These are phyloP conservation scores for Magnusiomyces tetraspermus DNA, from an alignment of 1,139 yeast genomes.

Conservation along the genomic window DNA sequence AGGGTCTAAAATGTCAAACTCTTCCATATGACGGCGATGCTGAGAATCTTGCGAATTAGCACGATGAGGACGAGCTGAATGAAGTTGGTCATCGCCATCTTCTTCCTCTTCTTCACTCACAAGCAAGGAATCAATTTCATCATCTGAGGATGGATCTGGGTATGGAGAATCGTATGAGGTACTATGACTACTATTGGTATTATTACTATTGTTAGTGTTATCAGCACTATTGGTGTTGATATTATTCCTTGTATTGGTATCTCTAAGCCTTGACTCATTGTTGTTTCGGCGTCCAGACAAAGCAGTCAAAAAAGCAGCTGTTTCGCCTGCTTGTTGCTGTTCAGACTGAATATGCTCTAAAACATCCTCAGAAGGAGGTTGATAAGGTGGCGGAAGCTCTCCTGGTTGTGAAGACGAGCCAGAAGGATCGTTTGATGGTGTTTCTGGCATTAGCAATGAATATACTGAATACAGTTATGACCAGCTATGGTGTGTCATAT, in stretches of 20 bases:
- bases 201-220: background rate
- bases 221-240: background rate
- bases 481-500: too few relatives aligned
- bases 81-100: slow-evolving; percentile 13
- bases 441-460: too few relatives aligned
- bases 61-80: slow-evolving; percentile 3
- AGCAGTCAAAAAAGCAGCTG: background rate
- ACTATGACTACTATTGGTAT: too few relatives aligned
- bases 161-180: too few relatives aligned
- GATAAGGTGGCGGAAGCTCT: background rate
- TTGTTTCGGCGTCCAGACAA: slow-evolving; percentile 1
- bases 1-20: slow-evolving; percentile 38
- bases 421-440: too few relatives aligned
- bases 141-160: too few relatives aligned
- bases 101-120: slow-evolving; percentile 12
- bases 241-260: background rate
- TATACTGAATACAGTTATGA: too few relatives aligned
- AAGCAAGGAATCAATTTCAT: slow-evolving; percentile 7
- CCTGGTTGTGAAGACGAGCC: background rate
- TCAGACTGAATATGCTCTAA: background rate
- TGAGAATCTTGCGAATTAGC: slow-evolving; percentile 8
- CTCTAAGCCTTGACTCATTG: background rate
- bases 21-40: slow-evolving; percentile 29
- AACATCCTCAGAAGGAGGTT: background rate
- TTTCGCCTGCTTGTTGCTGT: background rate